These are phyloP conservation scores for Tetrahymena elliotti DNA, from an alignment of 73 alveolate species.

Conservation along the genomic window DNA sequence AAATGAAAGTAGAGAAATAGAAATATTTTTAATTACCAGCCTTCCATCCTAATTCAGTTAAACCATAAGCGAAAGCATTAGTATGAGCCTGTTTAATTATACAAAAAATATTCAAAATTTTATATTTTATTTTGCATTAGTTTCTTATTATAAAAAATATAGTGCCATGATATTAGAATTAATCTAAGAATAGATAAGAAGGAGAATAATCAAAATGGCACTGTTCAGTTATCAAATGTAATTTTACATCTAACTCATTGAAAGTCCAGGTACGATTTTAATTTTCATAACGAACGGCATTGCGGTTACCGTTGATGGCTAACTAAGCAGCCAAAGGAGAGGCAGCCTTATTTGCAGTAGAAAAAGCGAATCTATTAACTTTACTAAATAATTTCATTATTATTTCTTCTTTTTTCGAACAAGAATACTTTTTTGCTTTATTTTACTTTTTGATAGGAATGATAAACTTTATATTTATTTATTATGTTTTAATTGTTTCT, in stretches of 20 bases:
- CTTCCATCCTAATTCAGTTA: conserved; percentile 37
- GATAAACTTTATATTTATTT: neutral
- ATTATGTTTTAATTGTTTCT: neutral
- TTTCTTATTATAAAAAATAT: neutral
- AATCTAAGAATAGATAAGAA: neutral
- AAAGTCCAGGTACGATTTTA: conserved; percentile 41
- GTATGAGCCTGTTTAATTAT: conserved; percentile 14
- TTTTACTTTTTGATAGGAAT: neutral
- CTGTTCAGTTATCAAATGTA: neutral
- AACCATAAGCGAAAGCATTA: conserved; percentile 43
- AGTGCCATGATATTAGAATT: neutral
- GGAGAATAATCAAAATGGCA: neutral
- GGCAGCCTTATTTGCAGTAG: neutral
- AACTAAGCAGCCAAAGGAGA: neutral
- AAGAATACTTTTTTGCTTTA: neutral
- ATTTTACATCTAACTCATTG: conserved; percentile 28
- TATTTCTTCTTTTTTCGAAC: neutral
- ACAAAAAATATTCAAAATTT: neutral
- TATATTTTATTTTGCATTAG: neutral
- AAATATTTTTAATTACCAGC: neutral
- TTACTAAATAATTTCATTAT: neutral
- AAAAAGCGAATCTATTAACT: neutral
- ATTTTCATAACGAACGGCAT: conserved; percentile 42
- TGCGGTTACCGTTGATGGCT: neutral
- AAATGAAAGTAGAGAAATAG: neutral